Percentiles rank a stretch among this genome's conserved stretches.
These are phyloP conservation scores for Ramaria rubella DNA, from an alignment of 768 basidiomycete genomes.

Conservation along the genomic window DNA sequence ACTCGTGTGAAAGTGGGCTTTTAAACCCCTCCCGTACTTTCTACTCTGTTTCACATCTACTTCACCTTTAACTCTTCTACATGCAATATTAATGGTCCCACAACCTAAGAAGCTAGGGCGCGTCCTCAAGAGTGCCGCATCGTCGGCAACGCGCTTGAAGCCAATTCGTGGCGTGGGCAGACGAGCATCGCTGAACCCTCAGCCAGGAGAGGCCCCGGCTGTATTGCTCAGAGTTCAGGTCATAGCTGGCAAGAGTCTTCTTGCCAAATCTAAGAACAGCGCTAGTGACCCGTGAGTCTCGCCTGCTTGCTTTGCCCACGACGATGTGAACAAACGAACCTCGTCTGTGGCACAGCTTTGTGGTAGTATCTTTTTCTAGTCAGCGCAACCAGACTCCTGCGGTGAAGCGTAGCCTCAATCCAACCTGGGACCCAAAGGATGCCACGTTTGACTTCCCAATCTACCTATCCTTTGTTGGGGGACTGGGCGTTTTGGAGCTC, in stretches of 20 bases:
- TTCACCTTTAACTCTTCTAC: neutral
- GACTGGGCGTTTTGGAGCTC: conserved; percentile 69
- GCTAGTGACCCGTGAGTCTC: conserved; percentile 65
- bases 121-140: conserved; percentile 9
- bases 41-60: neutral
- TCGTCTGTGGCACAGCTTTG: conserved; percentile 43
- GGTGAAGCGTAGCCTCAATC: conserved; percentile 64
- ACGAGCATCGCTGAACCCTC: conserved; percentile 34
- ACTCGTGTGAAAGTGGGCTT: too few species aligned
- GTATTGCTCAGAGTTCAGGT: conserved; percentile 65
- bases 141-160: conserved; percentile 9
- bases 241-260: conserved; percentile 52
- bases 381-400: conserved; percentile 67
- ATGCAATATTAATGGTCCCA: conserved; percentile 8
- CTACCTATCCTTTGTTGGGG: conserved; percentile 66
- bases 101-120: conserved; percentile 7
- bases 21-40: too few species aligned
- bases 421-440: conserved; percentile 55
- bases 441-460: conserved; percentile 90
- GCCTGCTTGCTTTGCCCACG: too few species aligned
- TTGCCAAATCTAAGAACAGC: conserved; percentile 61
- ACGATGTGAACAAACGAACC: neutral
- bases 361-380: conserved; percentile 55
- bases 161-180: conserved; percentile 2
- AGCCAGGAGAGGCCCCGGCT: conserved; percentile 58